A percentile compares a stretch with the other conserved stretches of the same genome.
phyloP scores from a whole-genome alignment of 2,329 filamentous ascomycete species.

The Simplicillium aogashimaense region DNA sequence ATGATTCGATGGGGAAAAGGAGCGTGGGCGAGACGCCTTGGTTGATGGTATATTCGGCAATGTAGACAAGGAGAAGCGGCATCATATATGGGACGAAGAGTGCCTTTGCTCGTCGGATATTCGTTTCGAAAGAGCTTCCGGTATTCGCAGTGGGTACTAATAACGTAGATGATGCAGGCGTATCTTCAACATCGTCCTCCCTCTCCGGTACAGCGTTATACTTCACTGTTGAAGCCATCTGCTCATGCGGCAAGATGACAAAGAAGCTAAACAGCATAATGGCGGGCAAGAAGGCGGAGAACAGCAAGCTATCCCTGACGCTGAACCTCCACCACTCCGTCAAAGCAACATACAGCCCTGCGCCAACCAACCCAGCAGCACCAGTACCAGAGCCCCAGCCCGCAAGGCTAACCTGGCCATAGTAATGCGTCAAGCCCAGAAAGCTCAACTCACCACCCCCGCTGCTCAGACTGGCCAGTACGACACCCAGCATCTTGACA shows the following conservation, averaged over 20 bases:
- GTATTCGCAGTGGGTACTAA: constrained; percentile 18
- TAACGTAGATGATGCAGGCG: constrained; percentile 29
- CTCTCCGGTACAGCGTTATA: constrained; percentile 44
- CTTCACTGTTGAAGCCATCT: constrained; percentile 26
- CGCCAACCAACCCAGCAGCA: constrained; percentile 77
- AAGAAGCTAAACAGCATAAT: constrained; percentile 88
- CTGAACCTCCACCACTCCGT: constrained; percentile 71
- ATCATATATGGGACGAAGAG: constrained; percentile 80
- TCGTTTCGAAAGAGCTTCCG: constrained; percentile 27
- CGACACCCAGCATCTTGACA: constrained; percentile 71
- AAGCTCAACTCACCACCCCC: constrained; percentile 89
- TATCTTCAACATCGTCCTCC: constrained; percentile 26
- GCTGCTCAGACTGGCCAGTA: constrained; percentile 74
- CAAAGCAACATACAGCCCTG: constrained; percentile 76
- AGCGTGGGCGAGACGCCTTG: constrained; percentile 86
- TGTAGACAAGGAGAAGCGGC: constrained; percentile 82
- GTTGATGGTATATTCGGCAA: constrained; percentile 96
- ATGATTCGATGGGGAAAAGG: constrained; percentile 67
- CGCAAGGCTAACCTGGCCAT: constrained; percentile 76
- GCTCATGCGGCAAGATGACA: constrained; percentile 58
- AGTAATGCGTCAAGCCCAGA: constrained; percentile 84
- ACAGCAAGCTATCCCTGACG: constrained; percentile 64
- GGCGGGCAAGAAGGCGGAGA: constrained; percentile 67
- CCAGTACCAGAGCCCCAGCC: constrained; percentile 91
- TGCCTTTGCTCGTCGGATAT: constrained; percentile 54